Conservation (phyloP, 1,284 basidiomycete species). For the Cystobasidium slooffiae region DNA sequence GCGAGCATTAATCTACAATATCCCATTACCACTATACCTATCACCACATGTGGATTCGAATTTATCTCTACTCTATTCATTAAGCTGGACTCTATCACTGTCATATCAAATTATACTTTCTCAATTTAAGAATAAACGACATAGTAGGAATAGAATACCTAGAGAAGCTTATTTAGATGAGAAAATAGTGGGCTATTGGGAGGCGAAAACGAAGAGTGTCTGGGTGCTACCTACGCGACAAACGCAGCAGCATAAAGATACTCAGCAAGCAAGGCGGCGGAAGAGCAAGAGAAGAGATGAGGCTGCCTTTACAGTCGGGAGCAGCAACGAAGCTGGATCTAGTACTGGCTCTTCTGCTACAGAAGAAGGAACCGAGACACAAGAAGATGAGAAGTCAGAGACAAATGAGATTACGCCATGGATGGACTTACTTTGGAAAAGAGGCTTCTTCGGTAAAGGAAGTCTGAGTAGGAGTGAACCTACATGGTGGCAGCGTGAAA, state of each 20-base stretch:
- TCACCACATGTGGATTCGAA: conserved; percentile 2
- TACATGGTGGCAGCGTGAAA: conserved; percentile 71
- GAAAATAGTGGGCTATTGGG: conserved; percentile 31
- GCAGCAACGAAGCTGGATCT: neutral
- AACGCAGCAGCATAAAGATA: neutral
- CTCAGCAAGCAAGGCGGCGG: neutral
- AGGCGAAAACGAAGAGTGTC: conserved; percentile 34
- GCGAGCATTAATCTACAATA: conserved; percentile 19
- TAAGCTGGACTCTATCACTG: conserved; percentile 19
- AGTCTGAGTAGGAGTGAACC: conserved; percentile 91
- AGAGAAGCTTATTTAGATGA: conserved; percentile 23
- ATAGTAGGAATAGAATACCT: conserved; percentile 21
- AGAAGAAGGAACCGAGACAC: neutral
- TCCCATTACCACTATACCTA: conserved; percentile 34
- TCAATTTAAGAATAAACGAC: neutral
- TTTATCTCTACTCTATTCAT: conserved; percentile 11
- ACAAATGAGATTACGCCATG: neutral
- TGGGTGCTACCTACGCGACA: conserved; percentile 33
- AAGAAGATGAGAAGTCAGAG: conserved; percentile 1
- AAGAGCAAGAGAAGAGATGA: neutral
- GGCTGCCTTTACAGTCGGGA: neutral
- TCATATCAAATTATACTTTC: conserved; percentile 16
- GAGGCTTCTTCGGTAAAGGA: conserved; percentile 97
- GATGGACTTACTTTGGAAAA: conserved; percentile 70
- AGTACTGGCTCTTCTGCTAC: no score